A percentile compares a stretch with the other conserved stretches of the same genome.
Evolutionary conservation across 257 asterid genomes (phyloP).

Genomic region (Lantana camara): DNA sequence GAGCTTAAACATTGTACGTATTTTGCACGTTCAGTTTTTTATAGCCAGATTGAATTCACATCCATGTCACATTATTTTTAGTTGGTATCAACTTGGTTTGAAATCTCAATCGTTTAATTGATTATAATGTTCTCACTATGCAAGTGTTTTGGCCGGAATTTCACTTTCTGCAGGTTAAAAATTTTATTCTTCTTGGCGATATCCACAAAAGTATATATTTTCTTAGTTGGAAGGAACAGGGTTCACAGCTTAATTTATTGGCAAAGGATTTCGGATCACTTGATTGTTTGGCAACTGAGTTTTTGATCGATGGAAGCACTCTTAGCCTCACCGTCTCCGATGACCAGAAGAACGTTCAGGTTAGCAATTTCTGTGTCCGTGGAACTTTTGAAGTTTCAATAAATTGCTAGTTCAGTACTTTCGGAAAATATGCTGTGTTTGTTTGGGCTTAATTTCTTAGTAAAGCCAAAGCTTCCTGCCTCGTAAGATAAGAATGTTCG

Average conservation of each 20-base stretch:
- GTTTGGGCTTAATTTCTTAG: background rate
- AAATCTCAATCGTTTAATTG: constrained; percentile 3
- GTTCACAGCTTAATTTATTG: constrained; percentile 85
- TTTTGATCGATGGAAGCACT: constrained; percentile 94
- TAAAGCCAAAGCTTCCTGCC: constrained; percentile 1
- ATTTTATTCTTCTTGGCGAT: constrained; percentile 94
- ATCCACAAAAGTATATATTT: constrained; percentile 95
- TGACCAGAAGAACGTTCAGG: constrained; percentile 98
- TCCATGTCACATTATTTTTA: constrained; percentile 6
- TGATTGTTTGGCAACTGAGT: constrained; percentile 91
- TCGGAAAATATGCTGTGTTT: background rate
- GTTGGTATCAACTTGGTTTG: constrained; percentile 13
- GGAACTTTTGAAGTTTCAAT: constrained; percentile 1
- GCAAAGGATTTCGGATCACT: constrained; percentile 95
- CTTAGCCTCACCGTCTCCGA: constrained; percentile 96
- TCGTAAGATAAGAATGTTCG: background rate
- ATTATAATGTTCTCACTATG: no score
- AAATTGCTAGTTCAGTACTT: background rate
- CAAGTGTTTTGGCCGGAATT: constrained; percentile 3
- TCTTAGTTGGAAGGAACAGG: constrained; percentile 97
- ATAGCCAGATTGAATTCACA: constrained; percentile 3
- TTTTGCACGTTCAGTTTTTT: constrained; percentile 17
- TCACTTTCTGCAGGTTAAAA: constrained; percentile 71
- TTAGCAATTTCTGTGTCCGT: constrained; percentile 27
- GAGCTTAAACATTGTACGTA: constrained; percentile 93